Evolutionary conservation across 140 eudicot species (phyloP).

Genomic region (Anethum foeniculum): DNA sequence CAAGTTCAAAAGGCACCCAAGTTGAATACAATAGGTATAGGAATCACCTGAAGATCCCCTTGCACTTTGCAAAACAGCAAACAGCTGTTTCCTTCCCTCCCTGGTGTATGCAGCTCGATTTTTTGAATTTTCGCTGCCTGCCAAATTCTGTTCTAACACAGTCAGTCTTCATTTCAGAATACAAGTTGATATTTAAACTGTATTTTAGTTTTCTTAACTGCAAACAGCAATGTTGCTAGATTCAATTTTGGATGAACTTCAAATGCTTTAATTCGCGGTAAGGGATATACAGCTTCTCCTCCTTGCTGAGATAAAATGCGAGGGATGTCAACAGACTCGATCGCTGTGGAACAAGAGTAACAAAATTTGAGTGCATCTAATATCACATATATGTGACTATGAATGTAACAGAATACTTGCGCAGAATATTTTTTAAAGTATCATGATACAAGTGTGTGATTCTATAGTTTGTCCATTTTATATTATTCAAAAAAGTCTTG

Average conservation of each 20-base stretch:
- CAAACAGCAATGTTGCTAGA: constrained; percentile 74
- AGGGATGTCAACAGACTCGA: constrained; percentile 84
- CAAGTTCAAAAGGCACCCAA: constrained; percentile 11
- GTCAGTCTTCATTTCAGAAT: constrained; percentile 13
- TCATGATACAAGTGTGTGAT: background rate
- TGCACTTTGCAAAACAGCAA: constrained; percentile 96
- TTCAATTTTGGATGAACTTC: constrained; percentile 91
- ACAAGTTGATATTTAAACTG: constrained; percentile 8
- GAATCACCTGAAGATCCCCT: constrained; percentile 96
- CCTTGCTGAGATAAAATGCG: constrained; percentile 95
- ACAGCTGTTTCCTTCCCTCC: constrained; percentile 91
- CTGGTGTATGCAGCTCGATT: constrained; percentile 89
- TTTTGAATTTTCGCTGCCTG: constrained; percentile 62
- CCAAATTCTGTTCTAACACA: constrained; percentile 56
- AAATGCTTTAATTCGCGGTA: constrained; percentile 72
- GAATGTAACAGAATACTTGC: background rate
- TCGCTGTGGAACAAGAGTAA: constrained; percentile 37
- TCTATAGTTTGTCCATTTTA: background rate
- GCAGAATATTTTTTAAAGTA: background rate
- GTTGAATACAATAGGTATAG: background rate
- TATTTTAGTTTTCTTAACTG: constrained; percentile 49
- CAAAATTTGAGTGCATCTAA: background rate
- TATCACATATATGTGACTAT: background rate
- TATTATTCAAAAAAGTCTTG: background rate
- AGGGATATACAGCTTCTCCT: constrained; percentile 96